Conservation (phyloP, 1,284 basidiomycete genomes). For the Sporisorium iseilematis-ciliati region DNA sequence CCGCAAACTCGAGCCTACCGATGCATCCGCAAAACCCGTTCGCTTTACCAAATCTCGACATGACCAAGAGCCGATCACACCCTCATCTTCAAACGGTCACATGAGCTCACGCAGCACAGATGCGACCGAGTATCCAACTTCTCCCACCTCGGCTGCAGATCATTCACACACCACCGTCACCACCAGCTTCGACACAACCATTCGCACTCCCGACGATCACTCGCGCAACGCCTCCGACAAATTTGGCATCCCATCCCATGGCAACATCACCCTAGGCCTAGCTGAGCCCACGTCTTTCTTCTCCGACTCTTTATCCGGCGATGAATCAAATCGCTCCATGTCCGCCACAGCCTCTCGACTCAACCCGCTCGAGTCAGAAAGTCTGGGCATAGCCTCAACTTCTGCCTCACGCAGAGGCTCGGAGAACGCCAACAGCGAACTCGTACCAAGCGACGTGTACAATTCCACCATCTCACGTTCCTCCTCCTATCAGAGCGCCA, state of each 20-base stretch:
- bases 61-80: conserved; percentile 19
- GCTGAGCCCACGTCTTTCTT: conserved; percentile 27
- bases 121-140: conserved; percentile 16
- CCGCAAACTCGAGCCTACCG: conserved; percentile 24
- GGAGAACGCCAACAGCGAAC: conserved; percentile 19
- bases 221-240: conserved; percentile 2
- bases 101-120: conserved; percentile 27
- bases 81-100: conserved; percentile 26
- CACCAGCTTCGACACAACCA: conserved; percentile 26
- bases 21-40: conserved; percentile 28
- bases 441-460: conserved; percentile 8
- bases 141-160: conserved; percentile 19
- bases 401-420: conserved; percentile 21
- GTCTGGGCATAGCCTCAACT: background rate
- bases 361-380: background rate
- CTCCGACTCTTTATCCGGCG: conserved; percentile 28
- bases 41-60: conserved; percentile 31
- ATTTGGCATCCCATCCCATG: background rate
- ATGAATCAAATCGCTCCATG: conserved; percentile 16
- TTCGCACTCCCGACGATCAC: conserved; percentile 9
- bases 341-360: conserved; percentile 16
- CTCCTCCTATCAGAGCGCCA: conserved; percentile 33
- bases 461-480: conserved; percentile 23
- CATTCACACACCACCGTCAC: conserved; percentile 22
- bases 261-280: conserved; percentile 2